Evolutionary conservation across 1,284 basidiomycete species (phyloP).

Genomic region (Cryptococcus sp.): DNA sequence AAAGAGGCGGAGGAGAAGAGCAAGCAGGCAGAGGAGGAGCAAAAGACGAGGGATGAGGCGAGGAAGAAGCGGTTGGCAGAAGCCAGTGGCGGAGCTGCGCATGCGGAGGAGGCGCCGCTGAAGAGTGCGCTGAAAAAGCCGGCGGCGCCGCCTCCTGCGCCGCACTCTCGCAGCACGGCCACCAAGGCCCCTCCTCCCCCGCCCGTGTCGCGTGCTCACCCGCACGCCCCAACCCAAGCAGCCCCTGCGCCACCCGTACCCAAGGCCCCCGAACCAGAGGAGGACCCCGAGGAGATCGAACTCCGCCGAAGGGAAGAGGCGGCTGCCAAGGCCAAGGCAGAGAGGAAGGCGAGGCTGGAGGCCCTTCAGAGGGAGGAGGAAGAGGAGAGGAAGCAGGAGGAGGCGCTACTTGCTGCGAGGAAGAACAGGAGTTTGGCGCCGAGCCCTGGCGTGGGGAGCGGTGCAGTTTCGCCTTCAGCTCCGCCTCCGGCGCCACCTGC

Average conservation of each 20-base stretch:
- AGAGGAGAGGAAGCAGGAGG: slow-evolving; percentile 63
- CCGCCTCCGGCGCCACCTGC: slow-evolving; percentile 24
- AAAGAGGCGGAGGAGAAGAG: slow-evolving; percentile 80
- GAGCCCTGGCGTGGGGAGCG: slow-evolving; percentile 7
- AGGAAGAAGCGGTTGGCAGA: slow-evolving; percentile 61
- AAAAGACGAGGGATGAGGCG: slow-evolving; percentile 67
- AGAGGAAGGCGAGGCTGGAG: slow-evolving; percentile 59
- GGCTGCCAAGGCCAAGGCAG: slow-evolving; percentile 64
- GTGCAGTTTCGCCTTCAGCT: slow-evolving; percentile 7
- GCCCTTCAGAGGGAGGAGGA: slow-evolving; percentile 70
- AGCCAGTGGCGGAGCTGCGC: slow-evolving; percentile 50
- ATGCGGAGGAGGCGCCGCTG: slow-evolving; percentile 29
- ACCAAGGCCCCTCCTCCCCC: slow-evolving; percentile 18
- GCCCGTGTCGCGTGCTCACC: slow-evolving; percentile 27
- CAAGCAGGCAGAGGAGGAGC: slow-evolving; percentile 67
- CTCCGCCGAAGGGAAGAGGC: slow-evolving; percentile 63
- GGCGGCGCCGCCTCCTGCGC: slow-evolving; percentile 37
- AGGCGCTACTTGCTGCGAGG: slow-evolving; percentile 54
- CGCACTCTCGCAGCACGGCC: slow-evolving; percentile 16
- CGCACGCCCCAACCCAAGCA: slow-evolving; percentile 35
- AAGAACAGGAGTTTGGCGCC: slow-evolving; percentile 25
- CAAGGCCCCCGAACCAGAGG: slow-evolving; percentile 46
- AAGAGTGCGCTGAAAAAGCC: slow-evolving; percentile 39
- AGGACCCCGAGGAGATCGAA: slow-evolving; percentile 63
- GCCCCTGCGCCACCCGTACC: slow-evolving; percentile 48